Evolutionary conservation across 2,329 filamentous ascomycete genomes (phyloP).

Genomic region (Monilinia laxa): DNA sequence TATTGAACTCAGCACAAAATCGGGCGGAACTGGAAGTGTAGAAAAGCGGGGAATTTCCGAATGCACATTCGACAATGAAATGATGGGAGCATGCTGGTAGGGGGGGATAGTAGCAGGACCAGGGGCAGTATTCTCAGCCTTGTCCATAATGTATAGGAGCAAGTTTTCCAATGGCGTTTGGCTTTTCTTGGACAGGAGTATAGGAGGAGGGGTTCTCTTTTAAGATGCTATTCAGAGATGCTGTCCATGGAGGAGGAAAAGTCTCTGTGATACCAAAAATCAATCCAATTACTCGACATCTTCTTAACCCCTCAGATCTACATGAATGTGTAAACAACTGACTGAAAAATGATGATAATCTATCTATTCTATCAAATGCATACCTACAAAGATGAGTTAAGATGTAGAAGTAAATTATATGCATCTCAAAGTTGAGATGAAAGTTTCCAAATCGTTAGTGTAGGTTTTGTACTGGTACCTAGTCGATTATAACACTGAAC

Average conservation of each 20-base stretch:
- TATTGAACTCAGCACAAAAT: neutral
- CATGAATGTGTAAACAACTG: neutral
- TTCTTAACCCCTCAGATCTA: neutral
- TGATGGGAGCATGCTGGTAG: no score
- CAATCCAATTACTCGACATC: neutral
- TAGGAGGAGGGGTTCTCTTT: neutral
- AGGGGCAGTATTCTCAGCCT: neutral
- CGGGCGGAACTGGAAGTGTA: neutral
- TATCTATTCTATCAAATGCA: neutral
- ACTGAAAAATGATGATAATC: neutral
- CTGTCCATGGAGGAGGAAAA: neutral
- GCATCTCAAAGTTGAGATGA: neutral
- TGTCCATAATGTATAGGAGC: constrained; percentile 5
- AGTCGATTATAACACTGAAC: no score
- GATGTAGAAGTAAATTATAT: neutral
- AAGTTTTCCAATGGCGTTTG: neutral
- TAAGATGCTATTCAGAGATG: neutral
- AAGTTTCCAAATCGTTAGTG: no score
- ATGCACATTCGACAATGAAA: neutral
- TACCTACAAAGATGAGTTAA: neutral
- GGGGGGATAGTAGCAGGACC: neutral
- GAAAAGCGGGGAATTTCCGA: neutral
- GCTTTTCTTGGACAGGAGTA: neutral
- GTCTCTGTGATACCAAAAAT: neutral
- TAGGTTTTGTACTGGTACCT: no score